Conservation (phyloP, 1,284 basidiomycete species). For the Cryptococcus wingfieldii region DNA sequence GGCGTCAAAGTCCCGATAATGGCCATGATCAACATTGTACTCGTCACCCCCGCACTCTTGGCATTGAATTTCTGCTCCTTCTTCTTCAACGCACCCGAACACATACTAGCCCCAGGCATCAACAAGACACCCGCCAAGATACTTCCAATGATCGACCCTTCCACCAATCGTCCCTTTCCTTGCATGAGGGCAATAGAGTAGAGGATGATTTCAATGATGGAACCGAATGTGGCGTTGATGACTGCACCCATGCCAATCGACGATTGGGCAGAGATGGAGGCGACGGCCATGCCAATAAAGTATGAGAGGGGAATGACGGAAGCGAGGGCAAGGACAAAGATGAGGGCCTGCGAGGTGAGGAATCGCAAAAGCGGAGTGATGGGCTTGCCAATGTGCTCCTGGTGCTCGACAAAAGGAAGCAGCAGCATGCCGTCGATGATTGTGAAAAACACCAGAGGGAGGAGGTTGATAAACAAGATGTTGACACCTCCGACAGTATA, state of each 20-base stretch:
- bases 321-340: conserved; percentile 80
- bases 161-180: conserved; percentile 87
- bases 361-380: conserved; percentile 57
- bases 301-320: conserved; percentile 97
- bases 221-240: conserved; percentile 99
- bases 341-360: conserved; percentile 69
- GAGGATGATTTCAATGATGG: conserved; percentile 93
- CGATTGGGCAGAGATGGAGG: conserved; percentile 94
- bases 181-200: conserved; percentile 85
- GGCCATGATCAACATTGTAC: conserved; percentile 99
- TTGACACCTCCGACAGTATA: conserved; percentile 99
- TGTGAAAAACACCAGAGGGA: conserved; percentile 90
- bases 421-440: conserved; percentile 90
- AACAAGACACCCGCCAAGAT: conserved; percentile 90
- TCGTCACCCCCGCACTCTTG: conserved; percentile 95
- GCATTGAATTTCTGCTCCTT: conserved; percentile 99
- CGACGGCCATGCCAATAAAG: conserved; percentile 99
- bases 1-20: conserved; percentile 95
- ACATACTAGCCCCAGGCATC: conserved; percentile 97
- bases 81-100: conserved; percentile 79
- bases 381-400: conserved; percentile 50
- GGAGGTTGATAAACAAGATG: conserved; percentile 94
- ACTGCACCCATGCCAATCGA: conserved; percentile 99
- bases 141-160: conserved; percentile 93
- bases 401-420: conserved; percentile 64